A percentile compares a stretch with the other conserved stretches of the same genome.
Conservation (phyloP, 129 eudicot species). For the Flaveria robusta region DNA sequence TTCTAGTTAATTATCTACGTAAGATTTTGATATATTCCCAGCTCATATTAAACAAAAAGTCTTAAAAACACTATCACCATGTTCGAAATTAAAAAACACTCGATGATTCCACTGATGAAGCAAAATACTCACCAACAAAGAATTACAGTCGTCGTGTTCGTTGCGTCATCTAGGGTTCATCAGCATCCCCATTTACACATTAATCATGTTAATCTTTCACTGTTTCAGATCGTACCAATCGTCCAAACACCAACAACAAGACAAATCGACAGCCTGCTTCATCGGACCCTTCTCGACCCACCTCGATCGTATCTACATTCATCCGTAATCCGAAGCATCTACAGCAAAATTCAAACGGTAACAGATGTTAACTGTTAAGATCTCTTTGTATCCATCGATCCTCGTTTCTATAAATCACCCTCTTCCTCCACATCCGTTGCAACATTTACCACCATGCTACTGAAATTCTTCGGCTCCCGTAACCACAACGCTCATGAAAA, state of each 20-base stretch:
- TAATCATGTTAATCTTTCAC: neutral
- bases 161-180: too few relatives aligned
- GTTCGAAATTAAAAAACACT: too few relatives aligned
- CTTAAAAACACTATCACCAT: too few relatives aligned
- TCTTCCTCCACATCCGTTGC: neutral
- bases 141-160: too few relatives aligned
- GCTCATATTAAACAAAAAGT: too few relatives aligned
- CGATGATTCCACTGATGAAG: too few relatives aligned
- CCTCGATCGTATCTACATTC: constrained; percentile 38
- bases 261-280: constrained; percentile 46
- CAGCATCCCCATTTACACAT: neutral
- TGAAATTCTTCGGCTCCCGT: constrained; percentile 42
- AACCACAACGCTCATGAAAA: constrained; percentile 8
- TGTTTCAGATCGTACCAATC: neutral
- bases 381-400: constrained; percentile 39
- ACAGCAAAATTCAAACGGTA: neutral
- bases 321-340: constrained; percentile 17
- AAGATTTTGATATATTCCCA: too few relatives aligned
- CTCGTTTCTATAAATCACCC: constrained; percentile 23
- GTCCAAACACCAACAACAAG: constrained; percentile 20
- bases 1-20: too few relatives aligned
- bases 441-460: constrained; percentile 40
- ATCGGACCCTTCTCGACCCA: constrained; percentile 26
- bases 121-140: too few relatives aligned
- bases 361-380: neutral